Conservation (phyloP, 352 stramenopile genomes). For the Phytophthora sansomeana region DNA sequence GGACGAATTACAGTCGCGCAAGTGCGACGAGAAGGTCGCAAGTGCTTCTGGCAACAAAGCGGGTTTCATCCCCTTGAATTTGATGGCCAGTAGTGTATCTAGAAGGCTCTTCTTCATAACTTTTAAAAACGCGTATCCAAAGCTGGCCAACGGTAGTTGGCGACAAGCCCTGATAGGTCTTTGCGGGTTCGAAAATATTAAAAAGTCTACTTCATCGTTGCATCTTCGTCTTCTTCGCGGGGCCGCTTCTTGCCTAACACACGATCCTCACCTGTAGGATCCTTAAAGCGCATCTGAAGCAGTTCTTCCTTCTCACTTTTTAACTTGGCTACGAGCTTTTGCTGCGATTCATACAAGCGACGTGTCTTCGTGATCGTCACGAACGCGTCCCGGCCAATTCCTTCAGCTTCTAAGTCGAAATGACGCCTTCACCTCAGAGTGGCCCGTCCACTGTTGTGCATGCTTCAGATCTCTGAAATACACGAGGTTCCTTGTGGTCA, state of each 20-base stretch:
- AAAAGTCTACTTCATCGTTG: not conserved
- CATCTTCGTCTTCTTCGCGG: not conserved
- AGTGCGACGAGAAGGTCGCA: too few species aligned
- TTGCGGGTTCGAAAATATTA: too few species aligned
- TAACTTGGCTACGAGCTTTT: constrained; percentile 3
- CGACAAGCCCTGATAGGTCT: too few species aligned
- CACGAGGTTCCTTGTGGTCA: constrained; percentile 15
- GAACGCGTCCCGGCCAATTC: constrained; percentile 16
- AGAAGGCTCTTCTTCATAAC: too few species aligned
- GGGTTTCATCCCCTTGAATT: too few species aligned
- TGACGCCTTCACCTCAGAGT: constrained; percentile 1
- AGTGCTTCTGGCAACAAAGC: too few species aligned
- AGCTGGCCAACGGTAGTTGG: too few species aligned
- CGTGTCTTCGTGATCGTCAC: constrained; percentile 32
- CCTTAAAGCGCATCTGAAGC: not conserved
- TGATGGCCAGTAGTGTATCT: too few species aligned
- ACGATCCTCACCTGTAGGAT: not conserved
- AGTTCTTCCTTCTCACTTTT: constrained; percentile 16
- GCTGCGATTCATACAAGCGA: constrained; percentile 3
- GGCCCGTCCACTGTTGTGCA: constrained; percentile 14
- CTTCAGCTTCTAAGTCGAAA: constrained; percentile 25
- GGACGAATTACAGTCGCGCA: too few species aligned
- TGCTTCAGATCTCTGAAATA: constrained; percentile 13
- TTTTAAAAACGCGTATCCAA: too few species aligned
- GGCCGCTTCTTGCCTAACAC: not conserved